phyloP scores from a whole-genome alignment of 139 green algal genomes.

The Cymbomonas tetramitiformis region DNA sequence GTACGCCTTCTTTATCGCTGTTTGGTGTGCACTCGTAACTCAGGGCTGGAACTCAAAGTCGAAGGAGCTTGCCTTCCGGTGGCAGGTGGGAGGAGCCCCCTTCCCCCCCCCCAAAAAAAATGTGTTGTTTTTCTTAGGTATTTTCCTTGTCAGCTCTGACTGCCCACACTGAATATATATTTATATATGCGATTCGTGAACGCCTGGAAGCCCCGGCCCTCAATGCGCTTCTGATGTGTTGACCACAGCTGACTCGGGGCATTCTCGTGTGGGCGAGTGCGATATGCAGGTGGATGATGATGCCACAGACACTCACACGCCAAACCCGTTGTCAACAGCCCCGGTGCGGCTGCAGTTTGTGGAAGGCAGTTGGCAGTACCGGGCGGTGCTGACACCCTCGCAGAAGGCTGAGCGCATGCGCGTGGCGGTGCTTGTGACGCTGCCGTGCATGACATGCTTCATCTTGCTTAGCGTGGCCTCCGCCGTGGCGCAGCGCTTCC shows the following conservation, averaged over 20 bases:
- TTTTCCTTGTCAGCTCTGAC: too few species aligned
- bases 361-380: conserved; percentile 14
- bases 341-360: conserved; percentile 5
- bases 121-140: too few species aligned
- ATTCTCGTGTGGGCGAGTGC: too few species aligned
- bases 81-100: too few species aligned
- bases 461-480: too few species aligned
- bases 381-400: neutral
- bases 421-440: neutral
- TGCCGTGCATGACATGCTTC: conserved; percentile 7
- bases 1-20: conserved; percentile 9
- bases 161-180: too few species aligned
- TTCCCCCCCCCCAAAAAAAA: too few species aligned
- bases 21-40: conserved; percentile 9
- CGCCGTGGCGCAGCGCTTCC: neutral
- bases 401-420: neutral
- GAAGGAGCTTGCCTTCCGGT: conserved; percentile 14
- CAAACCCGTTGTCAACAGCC: conserved; percentile 11
- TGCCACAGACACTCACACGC: neutral
- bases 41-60: conserved; percentile 12
- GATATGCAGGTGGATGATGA: conserved; percentile 6
- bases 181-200: too few species aligned
- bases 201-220: too few species aligned
- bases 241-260: too few species aligned
- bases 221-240: too few species aligned